Evolutionary conservation across 2,329 filamentous ascomycete species (phyloP), one percentile per base, ranked within the genome.

Genomic region (Fusarium keratoplasticum): DNA sequence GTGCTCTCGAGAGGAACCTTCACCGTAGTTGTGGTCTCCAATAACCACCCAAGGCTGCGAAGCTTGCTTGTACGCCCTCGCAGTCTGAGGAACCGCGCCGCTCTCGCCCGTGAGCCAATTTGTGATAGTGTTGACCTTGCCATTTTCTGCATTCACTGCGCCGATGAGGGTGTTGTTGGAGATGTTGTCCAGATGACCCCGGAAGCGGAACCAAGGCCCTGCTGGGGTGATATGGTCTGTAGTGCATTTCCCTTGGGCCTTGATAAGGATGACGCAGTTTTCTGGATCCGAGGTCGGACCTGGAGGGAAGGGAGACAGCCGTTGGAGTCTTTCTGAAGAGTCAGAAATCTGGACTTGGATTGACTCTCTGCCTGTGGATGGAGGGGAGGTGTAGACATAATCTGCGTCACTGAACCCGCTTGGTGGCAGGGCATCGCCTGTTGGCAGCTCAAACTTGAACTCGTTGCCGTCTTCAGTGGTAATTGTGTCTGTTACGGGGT

Each of bases 381-480:
- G 42, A 44, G 42, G 42, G 20, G 11, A 44, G 42, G 42, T 25
- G 42, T 44, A 44, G 18, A 44, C 42, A 20, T 44, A 22, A 6
- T 44, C 42, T 44, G 42, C 42, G 42, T 44, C 20, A 14, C 42
- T 44, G 42, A 44, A 25, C 4, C 42, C 42, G 22, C 25, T 47
- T 2, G 22, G 10, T 47, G 42, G 42, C 22, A 47, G 42, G 9
- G 42, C 42, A 25, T 47, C 42, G 5, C 3, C 42, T 20, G 20
- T 47, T 18, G 35, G 35, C 35, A n/a, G 35, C 35, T 38, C 87
- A 78, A 99, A 92, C 87, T 91, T 89, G 90, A 98, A 99, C 83
- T 98, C 94, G 67, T 98, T 98, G 85, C 96, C 96, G 80, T 98
- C 92, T 88, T 95, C 96, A 86, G 93, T 96, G 90, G 95, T 97